These are phyloP conservation scores for Zelonia costaricensis DNA, from an alignment of 208 protist genomes.

Conservation along the genomic window DNA sequence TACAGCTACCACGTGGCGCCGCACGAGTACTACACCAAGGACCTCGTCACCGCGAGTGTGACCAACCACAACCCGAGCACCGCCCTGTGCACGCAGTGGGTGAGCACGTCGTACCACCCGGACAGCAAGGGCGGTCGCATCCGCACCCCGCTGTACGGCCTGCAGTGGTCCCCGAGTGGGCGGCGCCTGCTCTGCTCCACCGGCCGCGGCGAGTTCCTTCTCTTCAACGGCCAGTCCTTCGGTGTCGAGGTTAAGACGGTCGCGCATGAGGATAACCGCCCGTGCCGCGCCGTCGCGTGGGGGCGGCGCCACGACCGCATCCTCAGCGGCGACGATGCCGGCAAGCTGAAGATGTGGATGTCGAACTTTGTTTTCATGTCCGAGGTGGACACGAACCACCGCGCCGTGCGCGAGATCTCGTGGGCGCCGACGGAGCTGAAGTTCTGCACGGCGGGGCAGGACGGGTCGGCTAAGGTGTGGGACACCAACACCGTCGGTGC, in stretches of 20 bases:
- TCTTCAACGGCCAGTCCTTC: constrained; percentile 89
- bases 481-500: constrained; percentile 69
- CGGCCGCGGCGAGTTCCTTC: constrained; percentile 78
- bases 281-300: constrained; percentile 81
- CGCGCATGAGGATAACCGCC: constrained; percentile 77
- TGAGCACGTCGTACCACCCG: constrained; percentile 86
- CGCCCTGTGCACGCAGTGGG: constrained; percentile 89
- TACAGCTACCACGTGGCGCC: constrained; percentile 82
- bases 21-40: constrained; percentile 86
- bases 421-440: constrained; percentile 83
- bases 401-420: constrained; percentile 74
- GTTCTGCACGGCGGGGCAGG: constrained; percentile 84
- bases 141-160: constrained; percentile 60
- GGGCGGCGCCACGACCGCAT: constrained; percentile 80
- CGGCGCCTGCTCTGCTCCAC: constrained; percentile 83
- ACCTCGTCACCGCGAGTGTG: constrained; percentile 63
- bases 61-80: constrained; percentile 86
- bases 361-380: constrained; percentile 79
- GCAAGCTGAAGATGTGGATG: constrained; percentile 85
- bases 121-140: constrained; percentile 58
- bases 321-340: constrained; percentile 81
- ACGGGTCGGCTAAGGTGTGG: constrained; percentile 86
- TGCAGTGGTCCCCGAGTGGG: constrained; percentile 84
- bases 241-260: constrained; percentile 88
- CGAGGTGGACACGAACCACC: constrained; percentile 81